Evolutionary conservation across 495 filamentous ascomycete genomes (phyloP).

Genomic region (Aspergillus nanangensis): DNA sequence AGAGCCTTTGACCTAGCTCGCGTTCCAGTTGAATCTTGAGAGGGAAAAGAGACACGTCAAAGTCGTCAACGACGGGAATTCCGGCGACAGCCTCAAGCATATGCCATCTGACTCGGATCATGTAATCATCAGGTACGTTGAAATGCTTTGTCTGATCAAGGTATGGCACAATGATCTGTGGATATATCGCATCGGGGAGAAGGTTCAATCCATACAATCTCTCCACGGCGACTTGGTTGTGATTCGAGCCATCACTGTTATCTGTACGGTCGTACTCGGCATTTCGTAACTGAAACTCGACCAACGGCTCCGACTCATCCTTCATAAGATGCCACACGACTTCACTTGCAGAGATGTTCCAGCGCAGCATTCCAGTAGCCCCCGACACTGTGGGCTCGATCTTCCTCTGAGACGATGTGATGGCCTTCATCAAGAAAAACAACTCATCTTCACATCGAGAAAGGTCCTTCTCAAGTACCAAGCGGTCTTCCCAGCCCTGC

Average conservation of each 20-base stretch:
- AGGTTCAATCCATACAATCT: constrained; percentile 82
- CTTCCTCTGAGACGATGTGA: constrained; percentile 90
- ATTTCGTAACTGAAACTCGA: constrained; percentile 87
- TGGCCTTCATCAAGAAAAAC: constrained; percentile 99
- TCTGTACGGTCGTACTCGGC: constrained; percentile 91
- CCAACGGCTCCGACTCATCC: constrained; percentile 79
- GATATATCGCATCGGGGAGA: constrained; percentile 85
- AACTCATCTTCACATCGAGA: constrained; percentile 90
- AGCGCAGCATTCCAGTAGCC: constrained; percentile 74
- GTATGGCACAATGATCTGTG: constrained; percentile 90
- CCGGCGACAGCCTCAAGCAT: constrained; percentile 98
- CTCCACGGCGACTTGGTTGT: constrained; percentile 84
- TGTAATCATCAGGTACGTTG: constrained; percentile 55
- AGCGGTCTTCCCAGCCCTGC: constrained; percentile 84
- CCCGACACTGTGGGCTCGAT: constrained; percentile 60
- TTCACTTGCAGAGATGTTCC: constrained; percentile 85
- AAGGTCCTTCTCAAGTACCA: constrained; percentile 82
- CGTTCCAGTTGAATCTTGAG: constrained; percentile 91
- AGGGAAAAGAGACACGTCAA: constrained; percentile 90
- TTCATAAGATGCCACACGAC: constrained; percentile 96
- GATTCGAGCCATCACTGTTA: constrained; percentile 93
- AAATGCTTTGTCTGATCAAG: constrained; percentile 56
- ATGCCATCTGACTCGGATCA: constrained; percentile 92
- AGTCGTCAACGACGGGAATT: constrained; percentile 95
- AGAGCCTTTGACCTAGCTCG: constrained; percentile 88